These are phyloP conservation scores for Metarhizium anisopliae DNA, from an alignment of 2,329 filamentous ascomycete species.

Conservation along the genomic window DNA sequence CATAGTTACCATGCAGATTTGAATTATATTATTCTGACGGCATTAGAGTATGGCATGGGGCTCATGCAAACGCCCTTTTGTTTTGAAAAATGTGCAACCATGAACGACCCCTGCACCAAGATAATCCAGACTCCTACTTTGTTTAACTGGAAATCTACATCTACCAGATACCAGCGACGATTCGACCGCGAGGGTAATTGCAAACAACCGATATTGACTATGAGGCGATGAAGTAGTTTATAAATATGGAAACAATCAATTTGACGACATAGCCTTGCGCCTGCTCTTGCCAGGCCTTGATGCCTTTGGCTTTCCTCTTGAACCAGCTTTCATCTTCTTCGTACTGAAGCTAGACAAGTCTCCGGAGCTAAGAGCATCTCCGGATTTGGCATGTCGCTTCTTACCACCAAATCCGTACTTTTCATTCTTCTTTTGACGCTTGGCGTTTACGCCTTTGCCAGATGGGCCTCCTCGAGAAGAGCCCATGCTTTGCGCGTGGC, in stretches of 20 bases:
- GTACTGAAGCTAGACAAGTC: constrained; percentile 74
- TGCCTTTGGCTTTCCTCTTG: constrained; percentile 28
- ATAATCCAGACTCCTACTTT: neutral
- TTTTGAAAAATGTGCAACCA: neutral
- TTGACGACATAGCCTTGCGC: constrained; percentile 33
- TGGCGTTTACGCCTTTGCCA: constrained; percentile 39
- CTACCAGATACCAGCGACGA: neutral
- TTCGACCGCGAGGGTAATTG: neutral
- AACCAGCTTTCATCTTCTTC: constrained; percentile 69
- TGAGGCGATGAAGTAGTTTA: neutral
- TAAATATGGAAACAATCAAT: constrained; percentile 7
- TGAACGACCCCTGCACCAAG: neutral
- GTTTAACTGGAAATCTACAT: neutral
- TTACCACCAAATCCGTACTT: constrained; percentile 96
- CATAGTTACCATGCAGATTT: neutral
- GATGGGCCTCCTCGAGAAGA: constrained; percentile 22
- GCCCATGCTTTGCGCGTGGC: constrained; percentile 27
- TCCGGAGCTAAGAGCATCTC: constrained; percentile 72
- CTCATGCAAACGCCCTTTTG: neutral
- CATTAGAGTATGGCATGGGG: neutral
- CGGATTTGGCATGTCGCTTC: constrained; percentile 86
- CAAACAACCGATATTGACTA: neutral
- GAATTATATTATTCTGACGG: neutral
- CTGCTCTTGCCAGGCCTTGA: constrained; percentile 42
- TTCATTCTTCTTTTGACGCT: constrained; percentile 87